Evolutionary conservation across 352 stramenopile genomes (phyloP), one percentile per base, ranked within the genome.

Genomic region (Phytophthora cajani): DNA sequence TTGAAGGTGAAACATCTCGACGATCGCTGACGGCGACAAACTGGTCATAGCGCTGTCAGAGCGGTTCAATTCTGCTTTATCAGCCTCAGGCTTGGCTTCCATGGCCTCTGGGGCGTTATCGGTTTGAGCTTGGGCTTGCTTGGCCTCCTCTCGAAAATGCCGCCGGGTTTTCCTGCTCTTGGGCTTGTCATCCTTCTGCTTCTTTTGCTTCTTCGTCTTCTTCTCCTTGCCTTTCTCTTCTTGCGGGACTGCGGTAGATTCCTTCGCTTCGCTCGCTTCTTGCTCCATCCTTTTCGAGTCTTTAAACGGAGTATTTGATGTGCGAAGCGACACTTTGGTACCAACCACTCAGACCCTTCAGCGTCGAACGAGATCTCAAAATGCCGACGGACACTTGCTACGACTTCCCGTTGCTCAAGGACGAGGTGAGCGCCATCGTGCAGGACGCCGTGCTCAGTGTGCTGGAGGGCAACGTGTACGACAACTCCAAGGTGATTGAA

Each of bases 391-490:
- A 87, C 53, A 82, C 72, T 11, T 82, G 81, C 74, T 91, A 82
- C 58, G 85, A 94, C 60, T 93, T 94, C 61, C 84, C 85, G 25
- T 55, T 91, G 56, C 81, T 93, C 52, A 85, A 91, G 56, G 85
- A 89, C 64, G 84, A 93, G 23, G 82, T 92, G 63, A 89, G 68
- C n/a, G 72, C 79, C 21, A 89, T 94, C 57, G 83, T 92, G 25
- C 83, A 93, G 57, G 85, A 90, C 36, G 84, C 87, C 0, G 84
- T 94, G 58, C 78, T 92, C 0, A 90, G 75, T 38, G 82, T 84
- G 21, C 69, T 94, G 9, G 87, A 94, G 30, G 87, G 87, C 5
- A 91, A 94, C 32, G 69, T 72, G n/a, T 94, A 93, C 69, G 85
- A 93, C 69, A 88, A 94, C 69, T 63, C 62, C 38, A 92, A 94